Evolutionary conservation across 345 rosid genomes (phyloP).

Genomic region (Eucalyptus curtisii): DNA sequence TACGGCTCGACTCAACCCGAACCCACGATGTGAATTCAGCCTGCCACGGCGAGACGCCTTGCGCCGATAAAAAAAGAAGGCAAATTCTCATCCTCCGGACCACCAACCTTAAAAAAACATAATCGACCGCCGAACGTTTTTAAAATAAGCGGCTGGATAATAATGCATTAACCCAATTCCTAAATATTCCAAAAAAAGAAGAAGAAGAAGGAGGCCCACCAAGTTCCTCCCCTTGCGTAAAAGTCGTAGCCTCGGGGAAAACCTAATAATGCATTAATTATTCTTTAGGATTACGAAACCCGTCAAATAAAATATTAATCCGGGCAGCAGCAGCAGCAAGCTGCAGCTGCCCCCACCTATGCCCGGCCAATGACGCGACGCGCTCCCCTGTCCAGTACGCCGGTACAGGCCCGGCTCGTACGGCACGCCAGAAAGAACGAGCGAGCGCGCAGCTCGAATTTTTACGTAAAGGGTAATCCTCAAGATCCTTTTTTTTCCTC

Average conservation of each 20-base stretch:
- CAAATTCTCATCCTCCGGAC: neutral
- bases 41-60: fast-evolving
- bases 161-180: neutral
- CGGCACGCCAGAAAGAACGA: neutral
- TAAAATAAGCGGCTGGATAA: neutral
- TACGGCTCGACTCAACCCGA: fast-evolving
- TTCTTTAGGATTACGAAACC: neutral
- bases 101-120: neutral
- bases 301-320: neutral
- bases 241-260: neutral
- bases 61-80: fast-evolving
- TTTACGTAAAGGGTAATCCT: neutral
- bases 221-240: neutral
- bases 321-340: neutral
- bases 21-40: neutral
- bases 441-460: too few relatives aligned
- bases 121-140: neutral
- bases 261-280: neutral
- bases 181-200: neutral
- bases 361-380: neutral
- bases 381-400: neutral
- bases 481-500: neutral
- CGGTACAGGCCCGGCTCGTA: neutral
- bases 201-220: neutral
- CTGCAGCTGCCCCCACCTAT: neutral